Conservation (phyloP, 1,284 basidiomycete species). For the Xanthoconium separans region DNA sequence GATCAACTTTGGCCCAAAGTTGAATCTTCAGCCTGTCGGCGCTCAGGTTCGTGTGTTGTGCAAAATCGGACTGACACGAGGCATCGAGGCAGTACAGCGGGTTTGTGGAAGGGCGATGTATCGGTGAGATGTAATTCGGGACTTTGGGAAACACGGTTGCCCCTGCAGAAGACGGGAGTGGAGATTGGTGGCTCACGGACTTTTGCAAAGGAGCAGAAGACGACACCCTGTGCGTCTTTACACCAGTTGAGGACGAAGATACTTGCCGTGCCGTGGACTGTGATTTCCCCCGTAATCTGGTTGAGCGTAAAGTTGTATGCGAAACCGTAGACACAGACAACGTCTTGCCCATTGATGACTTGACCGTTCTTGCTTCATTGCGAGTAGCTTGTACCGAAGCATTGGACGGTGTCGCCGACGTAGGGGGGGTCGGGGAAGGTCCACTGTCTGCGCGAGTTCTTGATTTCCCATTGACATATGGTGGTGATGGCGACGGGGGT, state of each 20-base stretch:
- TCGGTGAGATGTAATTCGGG: constrained; percentile 68
- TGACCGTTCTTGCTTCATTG: constrained; percentile 12
- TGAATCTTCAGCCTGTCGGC: constrained; percentile 51
- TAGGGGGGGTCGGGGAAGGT: constrained; percentile 11
- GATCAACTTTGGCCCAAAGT: constrained; percentile 53
- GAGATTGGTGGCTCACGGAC: constrained; percentile 20
- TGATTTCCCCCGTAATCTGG: constrained; percentile 16
- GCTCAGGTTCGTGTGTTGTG: constrained; percentile 48
- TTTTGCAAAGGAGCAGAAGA: constrained; percentile 26
- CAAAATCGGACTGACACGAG: constrained; percentile 43
- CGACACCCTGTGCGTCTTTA: constrained; percentile 25
- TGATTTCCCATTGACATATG: constrained; percentile 15
- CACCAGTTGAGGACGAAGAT: constrained; percentile 15
- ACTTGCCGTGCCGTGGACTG: constrained; percentile 18
- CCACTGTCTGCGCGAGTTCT: constrained; percentile 30
- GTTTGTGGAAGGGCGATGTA: constrained; percentile 74
- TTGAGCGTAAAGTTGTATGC: constrained; percentile 5
- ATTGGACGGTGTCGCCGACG: background rate
- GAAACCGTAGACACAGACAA: constrained; percentile 5
- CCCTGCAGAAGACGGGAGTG: constrained; percentile 24
- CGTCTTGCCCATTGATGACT: constrained; percentile 21
- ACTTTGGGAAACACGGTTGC: constrained; percentile 21
- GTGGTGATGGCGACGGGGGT: constrained; percentile 14
- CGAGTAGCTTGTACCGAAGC: constrained; percentile 8
- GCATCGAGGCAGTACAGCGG: constrained; percentile 66